A percentile compares a stretch with the other conserved stretches of the same genome.
phyloP scores from a whole-genome alignment of 2,329 filamentous ascomycete genomes.

The Lasiodiplodia gonubiensis region DNA sequence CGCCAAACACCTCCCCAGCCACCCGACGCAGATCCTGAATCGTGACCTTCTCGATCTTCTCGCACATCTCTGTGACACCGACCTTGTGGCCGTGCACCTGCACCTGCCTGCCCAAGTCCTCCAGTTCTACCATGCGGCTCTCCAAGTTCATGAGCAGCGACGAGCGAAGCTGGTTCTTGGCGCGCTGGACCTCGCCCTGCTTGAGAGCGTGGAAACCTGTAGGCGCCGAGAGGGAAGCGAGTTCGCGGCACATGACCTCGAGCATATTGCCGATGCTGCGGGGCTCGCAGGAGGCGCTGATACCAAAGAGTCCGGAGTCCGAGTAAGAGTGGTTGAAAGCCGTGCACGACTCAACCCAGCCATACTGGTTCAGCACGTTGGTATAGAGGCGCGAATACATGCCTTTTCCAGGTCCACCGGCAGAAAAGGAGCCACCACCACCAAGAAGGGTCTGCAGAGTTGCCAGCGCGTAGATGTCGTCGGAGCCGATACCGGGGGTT shows the following conservation, averaged over 20 bases:
- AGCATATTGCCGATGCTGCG: slow-evolving; percentile 81
- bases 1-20: slow-evolving; percentile 77
- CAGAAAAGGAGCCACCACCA: slow-evolving; percentile 94
- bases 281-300: slow-evolving; percentile 84
- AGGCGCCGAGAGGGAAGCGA: slow-evolving; percentile 77
- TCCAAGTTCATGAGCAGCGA: slow-evolving; percentile 97
- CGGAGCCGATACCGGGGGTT: slow-evolving; percentile 84
- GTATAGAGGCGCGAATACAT: slow-evolving; percentile 99
- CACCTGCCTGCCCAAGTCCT: slow-evolving; percentile 92
- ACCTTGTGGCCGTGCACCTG: slow-evolving; percentile 96
- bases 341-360: slow-evolving; percentile 94
- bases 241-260: slow-evolving; percentile 91
- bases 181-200: slow-evolving; percentile 80
- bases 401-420: slow-evolving; percentile 94
- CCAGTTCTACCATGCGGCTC: slow-evolving; percentile 94
- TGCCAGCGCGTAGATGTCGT: slow-evolving; percentile 95
- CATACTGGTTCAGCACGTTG: slow-evolving; percentile 95
- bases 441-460: slow-evolving; percentile 95
- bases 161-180: slow-evolving; percentile 94
- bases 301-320: slow-evolving; percentile 93
- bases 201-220: slow-evolving; percentile 75
- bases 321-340: slow-evolving; percentile 98
- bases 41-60: slow-evolving; percentile 80
- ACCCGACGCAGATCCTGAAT: slow-evolving; percentile 82
- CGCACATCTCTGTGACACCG: slow-evolving; percentile 91